Evolutionary conservation across 495 filamentous ascomycete species (phyloP).

Genomic region (Aspergillus haitiensis): DNA sequence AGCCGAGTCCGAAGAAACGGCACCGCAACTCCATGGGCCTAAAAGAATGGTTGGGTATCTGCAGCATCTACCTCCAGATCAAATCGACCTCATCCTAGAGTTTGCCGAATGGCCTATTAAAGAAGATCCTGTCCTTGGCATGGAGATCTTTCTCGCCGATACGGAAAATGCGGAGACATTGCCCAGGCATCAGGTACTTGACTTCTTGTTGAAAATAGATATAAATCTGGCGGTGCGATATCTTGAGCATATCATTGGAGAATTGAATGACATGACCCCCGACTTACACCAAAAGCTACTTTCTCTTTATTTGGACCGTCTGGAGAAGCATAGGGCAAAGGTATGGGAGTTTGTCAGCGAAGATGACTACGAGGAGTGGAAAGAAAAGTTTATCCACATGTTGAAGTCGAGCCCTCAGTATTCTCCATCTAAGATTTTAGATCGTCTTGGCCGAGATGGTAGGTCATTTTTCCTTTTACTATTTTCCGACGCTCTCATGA

Average conservation of each 20-base stretch:
- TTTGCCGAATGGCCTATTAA: slow-evolving; percentile 86
- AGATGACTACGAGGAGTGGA: slow-evolving; percentile 55
- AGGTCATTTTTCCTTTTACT: slow-evolving; percentile 30
- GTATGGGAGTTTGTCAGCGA: slow-evolving; percentile 41
- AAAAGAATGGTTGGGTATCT: slow-evolving; percentile 86
- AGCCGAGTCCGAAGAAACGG: slow-evolving; percentile 54
- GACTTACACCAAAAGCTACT: slow-evolving; percentile 86
- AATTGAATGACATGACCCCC: slow-evolving; percentile 79
- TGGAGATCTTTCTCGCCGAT: slow-evolving; percentile 94
- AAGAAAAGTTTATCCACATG: slow-evolving; percentile 68
- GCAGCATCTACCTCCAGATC: slow-evolving; percentile 79
- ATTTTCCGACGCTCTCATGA: neutral
- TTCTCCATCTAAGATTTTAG: slow-evolving; percentile 71
- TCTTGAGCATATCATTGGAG: slow-evolving; percentile 85
- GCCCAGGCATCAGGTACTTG: slow-evolving; percentile 70
- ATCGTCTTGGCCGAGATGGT: slow-evolving; percentile 76
- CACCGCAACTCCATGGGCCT: slow-evolving; percentile 75
- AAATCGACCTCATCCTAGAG: slow-evolving; percentile 89
- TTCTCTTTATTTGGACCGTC: slow-evolving; percentile 67
- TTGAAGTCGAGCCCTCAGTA: slow-evolving; percentile 76
- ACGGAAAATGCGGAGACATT: slow-evolving; percentile 92
- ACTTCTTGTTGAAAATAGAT: slow-evolving; percentile 71
- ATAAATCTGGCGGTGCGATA: slow-evolving; percentile 72
- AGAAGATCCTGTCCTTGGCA: slow-evolving; percentile 71
- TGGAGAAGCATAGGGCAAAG: slow-evolving; percentile 48